phyloP scores from a whole-genome alignment of 2,329 filamentous ascomycete genomes.

The Clonostachys sp. region DNA sequence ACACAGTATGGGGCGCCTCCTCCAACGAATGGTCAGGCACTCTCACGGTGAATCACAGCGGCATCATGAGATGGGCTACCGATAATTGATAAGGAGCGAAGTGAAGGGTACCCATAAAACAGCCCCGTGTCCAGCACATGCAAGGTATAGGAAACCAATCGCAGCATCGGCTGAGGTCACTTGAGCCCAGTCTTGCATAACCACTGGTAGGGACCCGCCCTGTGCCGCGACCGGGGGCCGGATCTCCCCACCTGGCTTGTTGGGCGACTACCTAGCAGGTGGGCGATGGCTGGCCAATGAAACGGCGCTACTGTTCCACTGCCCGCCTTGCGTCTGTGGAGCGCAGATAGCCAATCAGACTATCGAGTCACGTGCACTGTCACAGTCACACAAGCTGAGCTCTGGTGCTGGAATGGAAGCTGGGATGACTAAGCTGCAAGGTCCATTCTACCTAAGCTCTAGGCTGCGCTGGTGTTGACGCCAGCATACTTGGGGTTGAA shows the following conservation, averaged over 20 bases:
- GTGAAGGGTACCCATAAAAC: not conserved
- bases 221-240: not conserved
- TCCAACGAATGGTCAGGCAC: no score
- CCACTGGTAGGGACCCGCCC: not conserved
- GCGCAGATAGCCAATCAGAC: not conserved
- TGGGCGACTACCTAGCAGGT: no score
- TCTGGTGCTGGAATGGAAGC: no score
- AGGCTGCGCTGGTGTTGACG: no score
- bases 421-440: not conserved
- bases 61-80: no score
- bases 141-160: not conserved
- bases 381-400: not conserved
- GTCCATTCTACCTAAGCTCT: not conserved
- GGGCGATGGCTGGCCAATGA: not conserved
- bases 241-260: not conserved
- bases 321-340: not conserved
- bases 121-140: not conserved
- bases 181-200: not conserved
- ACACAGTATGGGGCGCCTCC: no score
- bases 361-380: not conserved
- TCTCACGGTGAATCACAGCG: no score
- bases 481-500: no score
- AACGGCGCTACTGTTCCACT: not conserved
- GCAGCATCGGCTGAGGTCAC: not conserved
- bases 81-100: no score